These are phyloP conservation scores for Capsicum chinense DNA, from an alignment of 257 asterid species.

Conservation along the genomic window DNA sequence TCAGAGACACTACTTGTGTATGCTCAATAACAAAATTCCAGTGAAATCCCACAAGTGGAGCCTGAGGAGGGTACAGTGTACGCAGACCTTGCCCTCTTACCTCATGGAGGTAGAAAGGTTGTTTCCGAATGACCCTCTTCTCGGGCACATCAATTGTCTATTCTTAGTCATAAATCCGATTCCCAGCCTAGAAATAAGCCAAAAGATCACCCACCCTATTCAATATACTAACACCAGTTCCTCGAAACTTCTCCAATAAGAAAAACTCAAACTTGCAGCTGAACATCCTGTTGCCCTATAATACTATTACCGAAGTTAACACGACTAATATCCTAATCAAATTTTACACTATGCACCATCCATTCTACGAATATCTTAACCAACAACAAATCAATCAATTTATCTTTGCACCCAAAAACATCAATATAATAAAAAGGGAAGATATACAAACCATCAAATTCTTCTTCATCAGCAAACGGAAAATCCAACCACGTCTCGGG, in stretches of 20 bases:
- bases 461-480: slow-evolving; percentile 87
- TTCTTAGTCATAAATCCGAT: background rate
- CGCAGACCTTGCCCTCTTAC: too few relatives aligned
- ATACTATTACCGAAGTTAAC: background rate
- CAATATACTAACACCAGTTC: background rate
- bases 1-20: background rate
- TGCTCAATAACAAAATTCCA: too few relatives aligned
- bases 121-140: too few relatives aligned
- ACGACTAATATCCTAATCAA: background rate
- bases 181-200: background rate
- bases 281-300: background rate
- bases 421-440: background rate
- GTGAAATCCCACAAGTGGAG: too few relatives aligned
- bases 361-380: background rate
- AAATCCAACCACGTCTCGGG: slow-evolving; percentile 99
- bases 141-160: background rate
- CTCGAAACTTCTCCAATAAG: background rate
- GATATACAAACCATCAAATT: slow-evolving; percentile 65
- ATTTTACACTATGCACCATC: background rate
- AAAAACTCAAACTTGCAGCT: background rate
- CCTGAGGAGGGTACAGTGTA: too few relatives aligned
- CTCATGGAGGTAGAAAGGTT: too few relatives aligned
- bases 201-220: background rate
- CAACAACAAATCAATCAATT: background rate
- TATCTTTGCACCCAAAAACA: background rate